Base-by-base conservation (phyloP, 2,329 filamentous ascomycete species). In the Sporothrix schenckii region DNA sequence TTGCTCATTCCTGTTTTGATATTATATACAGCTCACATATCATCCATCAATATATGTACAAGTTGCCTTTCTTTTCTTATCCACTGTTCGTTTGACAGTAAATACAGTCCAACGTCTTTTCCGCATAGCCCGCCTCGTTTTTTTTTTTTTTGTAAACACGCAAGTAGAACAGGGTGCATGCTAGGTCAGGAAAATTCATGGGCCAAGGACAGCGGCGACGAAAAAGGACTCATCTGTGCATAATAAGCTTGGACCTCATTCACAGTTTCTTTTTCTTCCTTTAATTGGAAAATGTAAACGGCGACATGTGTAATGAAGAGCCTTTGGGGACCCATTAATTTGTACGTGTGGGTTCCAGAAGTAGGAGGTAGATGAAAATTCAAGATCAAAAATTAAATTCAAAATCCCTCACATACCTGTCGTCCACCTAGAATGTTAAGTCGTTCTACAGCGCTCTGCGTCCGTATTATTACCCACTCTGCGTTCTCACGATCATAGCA, bases 1-100 rank as follows among this genome's bases (percentile, higher is more conserved):
- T 16, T 24, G 58, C 39, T 27, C 16, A 24, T n/a, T 44, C 39
- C 56, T 60, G 50, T 9, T 27, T 24, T 54, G 30, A 27, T 54
- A n/a, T 5, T 4, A 4, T 10, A 27, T 47, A 47, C 58, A 63
- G 54, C 53, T 58, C 30, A 41, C 19, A 44, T 10, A 44, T 44
- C 56, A 19, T 56, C 34, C 39, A 44, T 61, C 11, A 19, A 13
- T 50, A 34, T 24, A 65, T 65, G 47, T 65, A 34, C 44, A n/a
- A 30, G 24, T 50, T n/a, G 1, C 24, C 24, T 30, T 30, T 11
- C 24, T 63, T 30, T 14, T 11, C 6, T 34, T 30, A 16, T 7
- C 14, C 53, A 39, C 54, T n/a, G 13, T 13, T 63, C n/a, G 6
- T 21, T 27, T 47, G 16, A 14, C 6, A 47, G 58, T 63, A 47